A percentile compares a stretch with the other conserved stretches of the same genome.
phyloP scores from a whole-genome alignment of 2,329 filamentous ascomycete species.

The Beauveria pseudobassiana region DNA sequence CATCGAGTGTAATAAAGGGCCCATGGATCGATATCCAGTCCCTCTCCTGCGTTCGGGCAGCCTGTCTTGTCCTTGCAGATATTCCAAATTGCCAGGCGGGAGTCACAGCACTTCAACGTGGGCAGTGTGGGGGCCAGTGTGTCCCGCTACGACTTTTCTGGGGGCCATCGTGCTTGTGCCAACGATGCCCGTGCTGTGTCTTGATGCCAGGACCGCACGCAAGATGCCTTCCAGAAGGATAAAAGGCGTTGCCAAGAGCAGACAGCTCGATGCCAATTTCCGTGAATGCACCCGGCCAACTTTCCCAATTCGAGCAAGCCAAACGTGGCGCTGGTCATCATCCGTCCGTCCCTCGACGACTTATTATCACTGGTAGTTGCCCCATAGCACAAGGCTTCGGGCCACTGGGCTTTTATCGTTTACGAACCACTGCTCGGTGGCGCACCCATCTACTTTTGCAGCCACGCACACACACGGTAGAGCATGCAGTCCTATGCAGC shows the following conservation, averaged over 20 bases:
- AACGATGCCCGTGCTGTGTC: not conserved
- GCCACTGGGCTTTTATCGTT: not conserved
- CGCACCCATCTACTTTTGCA: slow-evolving; percentile 1
- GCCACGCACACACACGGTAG: too few species aligned
- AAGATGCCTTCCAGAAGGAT: not conserved
- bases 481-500: not conserved
- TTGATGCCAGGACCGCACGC: not conserved
- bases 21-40: not conserved
- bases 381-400: not conserved
- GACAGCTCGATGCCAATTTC: not conserved
- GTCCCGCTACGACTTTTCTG: not conserved
- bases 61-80: not conserved
- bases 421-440: slow-evolving; percentile 1
- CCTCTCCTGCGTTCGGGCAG: not conserved
- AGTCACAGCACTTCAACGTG: not conserved
- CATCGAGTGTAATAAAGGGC: not conserved
- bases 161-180: not conserved
- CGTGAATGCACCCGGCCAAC: not conserved
- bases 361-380: not conserved
- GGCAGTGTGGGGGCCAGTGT: not conserved
- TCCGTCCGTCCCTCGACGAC: not conserved
- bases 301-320: not conserved
- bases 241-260: not conserved
- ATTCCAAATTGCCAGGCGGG: too few species aligned
- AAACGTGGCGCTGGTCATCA: not conserved